These are phyloP conservation scores for Linum lewisii DNA, from an alignment of 345 rosid species.

Conservation along the genomic window DNA sequence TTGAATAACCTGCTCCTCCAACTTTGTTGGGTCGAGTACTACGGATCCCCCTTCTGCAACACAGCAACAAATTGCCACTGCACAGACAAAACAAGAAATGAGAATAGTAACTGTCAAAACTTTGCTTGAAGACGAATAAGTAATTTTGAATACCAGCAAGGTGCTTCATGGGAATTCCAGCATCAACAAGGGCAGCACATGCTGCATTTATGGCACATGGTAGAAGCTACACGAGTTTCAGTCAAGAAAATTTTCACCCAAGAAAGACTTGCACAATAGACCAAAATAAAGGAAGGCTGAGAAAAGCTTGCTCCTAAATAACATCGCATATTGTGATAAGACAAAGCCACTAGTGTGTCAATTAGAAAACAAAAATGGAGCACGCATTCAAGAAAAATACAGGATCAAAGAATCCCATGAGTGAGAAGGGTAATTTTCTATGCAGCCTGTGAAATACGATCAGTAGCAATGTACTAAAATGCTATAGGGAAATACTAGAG, in stretches of 20 bases:
- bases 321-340: too few species aligned
- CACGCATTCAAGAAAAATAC: background rate
- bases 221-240: conserved; percentile 50
- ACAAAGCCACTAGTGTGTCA: background rate
- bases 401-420: background rate
- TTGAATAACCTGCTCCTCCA: conserved; percentile 71
- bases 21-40: conserved; percentile 71
- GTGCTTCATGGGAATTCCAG: conserved; percentile 92
- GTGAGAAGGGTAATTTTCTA: background rate
- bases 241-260: conserved; percentile 32
- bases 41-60: conserved; percentile 49
- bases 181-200: conserved; percentile 92
- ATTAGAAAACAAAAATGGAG: background rate
- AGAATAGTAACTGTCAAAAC: conserved; percentile 5
- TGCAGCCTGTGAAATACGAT: background rate
- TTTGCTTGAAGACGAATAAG: background rate
- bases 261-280: background rate
- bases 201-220: conserved; percentile 91
- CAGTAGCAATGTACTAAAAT: background rate
- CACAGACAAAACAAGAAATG: conserved; percentile 7
- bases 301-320: background rate
- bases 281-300: background rate
- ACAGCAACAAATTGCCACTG: conserved; percentile 91
- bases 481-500: background rate
- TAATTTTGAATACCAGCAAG: conserved; percentile 51